These are phyloP conservation scores for Candida sanyaensis DNA, from an alignment of 1,139 yeast genomes.

Conservation along the genomic window DNA sequence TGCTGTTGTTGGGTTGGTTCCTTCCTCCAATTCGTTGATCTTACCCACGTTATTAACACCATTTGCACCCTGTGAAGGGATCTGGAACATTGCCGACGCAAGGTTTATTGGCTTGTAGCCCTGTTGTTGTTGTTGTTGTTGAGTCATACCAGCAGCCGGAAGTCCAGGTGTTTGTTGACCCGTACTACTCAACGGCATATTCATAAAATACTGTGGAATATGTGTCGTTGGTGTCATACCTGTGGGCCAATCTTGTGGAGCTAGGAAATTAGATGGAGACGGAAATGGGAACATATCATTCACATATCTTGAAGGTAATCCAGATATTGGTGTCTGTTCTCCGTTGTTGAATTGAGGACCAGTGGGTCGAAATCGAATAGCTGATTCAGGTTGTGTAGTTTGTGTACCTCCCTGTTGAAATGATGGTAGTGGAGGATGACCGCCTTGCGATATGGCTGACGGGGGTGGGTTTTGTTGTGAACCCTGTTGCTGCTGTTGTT, in stretches of 20 bases:
- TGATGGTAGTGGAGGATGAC: conserved; percentile 4
- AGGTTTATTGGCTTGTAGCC: conserved; percentile 1
- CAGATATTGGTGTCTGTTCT: conserved; percentile 53
- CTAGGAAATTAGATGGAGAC: conserved; percentile 42
- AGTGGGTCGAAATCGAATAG: conserved; percentile 9
- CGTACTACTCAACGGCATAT: conserved; percentile 18
- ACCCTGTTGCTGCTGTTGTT: conserved; percentile 12
- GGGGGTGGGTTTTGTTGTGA: conserved; percentile 8
- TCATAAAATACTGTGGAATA: conserved; percentile 33
- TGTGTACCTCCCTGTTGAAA: conserved; percentile 5
- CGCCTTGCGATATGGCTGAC: conserved; percentile 6
- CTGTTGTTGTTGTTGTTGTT: conserved; percentile 1
- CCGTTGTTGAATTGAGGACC: conserved; percentile 24
- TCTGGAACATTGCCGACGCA: conserved; percentile 6
- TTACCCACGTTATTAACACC: not conserved
- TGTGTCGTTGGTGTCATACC: conserved; percentile 42
- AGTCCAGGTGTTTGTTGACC: conserved; percentile 7
- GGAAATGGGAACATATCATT: conserved; percentile 60
- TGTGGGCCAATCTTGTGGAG: conserved; percentile 47
- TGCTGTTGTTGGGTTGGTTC: conserved; percentile 12
- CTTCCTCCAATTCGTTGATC: conserved; percentile 7
- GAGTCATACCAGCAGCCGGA: not conserved
- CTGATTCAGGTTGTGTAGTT: conserved; percentile 12
- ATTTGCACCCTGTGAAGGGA: conserved; percentile 2
- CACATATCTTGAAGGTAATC: conserved; percentile 42